phyloP scores from a whole-genome alignment of 768 basidiomycete genomes.

The Galerina sulciceps region DNA sequence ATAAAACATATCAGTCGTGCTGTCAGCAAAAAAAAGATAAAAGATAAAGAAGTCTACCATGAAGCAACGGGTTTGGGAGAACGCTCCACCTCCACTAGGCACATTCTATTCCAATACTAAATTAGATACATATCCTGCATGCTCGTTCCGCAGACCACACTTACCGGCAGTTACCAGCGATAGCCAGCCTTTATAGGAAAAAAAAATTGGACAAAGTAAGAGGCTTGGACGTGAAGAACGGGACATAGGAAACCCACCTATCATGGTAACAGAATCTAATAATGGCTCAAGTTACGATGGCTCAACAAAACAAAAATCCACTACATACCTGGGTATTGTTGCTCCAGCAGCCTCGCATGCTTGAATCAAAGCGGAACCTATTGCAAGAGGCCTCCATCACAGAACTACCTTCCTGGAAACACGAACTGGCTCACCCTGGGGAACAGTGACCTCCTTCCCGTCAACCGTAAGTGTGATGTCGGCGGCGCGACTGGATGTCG shows the following conservation, averaged over 20 bases:
- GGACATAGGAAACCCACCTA: slow-evolving; percentile 46
- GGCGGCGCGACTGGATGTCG: slow-evolving; percentile 66
- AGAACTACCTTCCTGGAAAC: background rate
- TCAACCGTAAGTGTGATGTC: slow-evolving; percentile 94
- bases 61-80: slow-evolving; percentile 96
- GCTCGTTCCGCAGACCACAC: slow-evolving; percentile 25
- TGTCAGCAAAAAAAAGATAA: background rate
- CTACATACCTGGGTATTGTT: slow-evolving; percentile 69
- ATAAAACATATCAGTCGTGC: slow-evolving; percentile 2
- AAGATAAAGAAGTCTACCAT: slow-evolving; percentile 52
- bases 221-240: background rate
- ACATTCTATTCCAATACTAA: slow-evolving; percentile 69
- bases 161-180: slow-evolving; percentile 96
- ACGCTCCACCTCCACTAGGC: slow-evolving; percentile 95
- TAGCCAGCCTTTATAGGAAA: slow-evolving; percentile 68
- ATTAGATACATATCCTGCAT: slow-evolving; percentile 2
- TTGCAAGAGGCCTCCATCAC: slow-evolving; percentile 12
- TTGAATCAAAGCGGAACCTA: slow-evolving; percentile 94
- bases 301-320: slow-evolving; percentile 4
- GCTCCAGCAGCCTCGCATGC: slow-evolving; percentile 92
- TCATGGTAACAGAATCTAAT: slow-evolving; percentile 86
- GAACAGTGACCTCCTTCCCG: slow-evolving; percentile 96
- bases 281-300: slow-evolving; percentile 20
- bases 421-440: slow-evolving; percentile 72
- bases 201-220: slow-evolving; percentile 1